A percentile compares a stretch with the other conserved stretches of the same genome.
Conservation (phyloP, 2,329 filamentous ascomycete species). For the Exophiala xenobiotica region DNA sequence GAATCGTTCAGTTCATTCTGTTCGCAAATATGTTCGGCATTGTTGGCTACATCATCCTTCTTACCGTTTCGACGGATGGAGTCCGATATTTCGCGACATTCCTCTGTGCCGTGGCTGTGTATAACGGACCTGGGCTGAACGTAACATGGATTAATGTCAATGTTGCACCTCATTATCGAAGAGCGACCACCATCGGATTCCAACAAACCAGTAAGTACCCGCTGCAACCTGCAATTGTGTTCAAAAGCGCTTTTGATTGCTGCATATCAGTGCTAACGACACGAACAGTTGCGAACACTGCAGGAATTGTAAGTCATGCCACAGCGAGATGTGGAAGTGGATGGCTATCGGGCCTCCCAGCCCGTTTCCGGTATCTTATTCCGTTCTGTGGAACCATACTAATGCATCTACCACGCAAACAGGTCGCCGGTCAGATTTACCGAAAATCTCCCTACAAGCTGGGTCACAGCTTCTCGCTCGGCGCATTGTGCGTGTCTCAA, state of each 20-base stretch:
- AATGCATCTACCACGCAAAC: neutral
- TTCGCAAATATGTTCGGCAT: conserved; percentile 46
- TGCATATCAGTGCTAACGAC: too few relatives aligned
- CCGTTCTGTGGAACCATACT: neutral
- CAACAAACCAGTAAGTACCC: too few relatives aligned
- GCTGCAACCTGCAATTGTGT: too few relatives aligned
- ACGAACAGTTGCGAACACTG: conserved; percentile 34
- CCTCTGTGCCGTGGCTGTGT: conserved; percentile 49
- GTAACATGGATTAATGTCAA: conserved; percentile 52
- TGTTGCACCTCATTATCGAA: conserved; percentile 49
- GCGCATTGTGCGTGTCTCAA: conserved; percentile 38
- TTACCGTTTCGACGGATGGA: conserved; percentile 50
- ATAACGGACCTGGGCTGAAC: conserved; percentile 49
- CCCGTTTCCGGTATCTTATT: neutral
- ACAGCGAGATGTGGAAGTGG: neutral
- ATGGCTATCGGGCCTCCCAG: neutral
- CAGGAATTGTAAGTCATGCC: conserved; percentile 6
- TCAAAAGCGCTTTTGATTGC: too few relatives aligned
- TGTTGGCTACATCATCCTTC: conserved; percentile 51
- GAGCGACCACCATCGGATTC: conserved; percentile 49
- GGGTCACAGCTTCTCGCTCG: conserved; percentile 40
- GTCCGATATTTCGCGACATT: conserved; percentile 54
- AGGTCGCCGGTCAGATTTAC: conserved; percentile 27
- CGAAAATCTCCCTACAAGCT: conserved; percentile 38
- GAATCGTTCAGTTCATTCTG: conserved; percentile 36